Evolutionary conservation across 768 basidiomycete species (phyloP).

Genomic region (Xerocomus brunneocitrinus): DNA sequence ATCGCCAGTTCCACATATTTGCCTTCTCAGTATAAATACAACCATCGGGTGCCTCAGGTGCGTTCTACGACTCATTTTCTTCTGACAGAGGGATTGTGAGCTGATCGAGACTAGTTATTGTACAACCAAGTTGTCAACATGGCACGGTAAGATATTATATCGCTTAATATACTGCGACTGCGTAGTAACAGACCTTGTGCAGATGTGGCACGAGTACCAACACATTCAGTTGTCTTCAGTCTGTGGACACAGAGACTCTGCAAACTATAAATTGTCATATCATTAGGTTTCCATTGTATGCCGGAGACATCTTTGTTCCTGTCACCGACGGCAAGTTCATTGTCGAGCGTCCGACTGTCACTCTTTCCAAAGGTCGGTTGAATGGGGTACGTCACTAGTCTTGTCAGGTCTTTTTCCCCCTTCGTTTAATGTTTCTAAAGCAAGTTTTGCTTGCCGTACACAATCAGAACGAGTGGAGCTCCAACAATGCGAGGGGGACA

Average conservation of each 20-base stretch:
- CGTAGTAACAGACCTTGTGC: background rate
- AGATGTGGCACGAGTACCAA: conserved; percentile 34
- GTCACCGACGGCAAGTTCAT: conserved; percentile 35
- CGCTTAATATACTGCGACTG: conserved; percentile 5
- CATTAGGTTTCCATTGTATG: conserved; percentile 32
- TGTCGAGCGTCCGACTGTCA: too few relatives aligned
- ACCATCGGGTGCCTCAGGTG: conserved; percentile 30
- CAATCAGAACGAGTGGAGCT: conserved; percentile 33
- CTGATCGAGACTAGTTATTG: conserved; percentile 10
- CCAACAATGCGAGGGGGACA: conserved; percentile 26
- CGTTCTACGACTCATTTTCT: background rate
- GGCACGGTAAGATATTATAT: conserved; percentile 11
- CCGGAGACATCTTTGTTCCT: conserved; percentile 38
- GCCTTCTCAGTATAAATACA: conserved; percentile 33
- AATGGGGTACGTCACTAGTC: conserved; percentile 37
- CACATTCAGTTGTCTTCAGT: conserved; percentile 39
- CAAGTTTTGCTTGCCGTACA: conserved; percentile 20
- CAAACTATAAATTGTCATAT: conserved; percentile 33
- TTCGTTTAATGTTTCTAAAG: conserved; percentile 12
- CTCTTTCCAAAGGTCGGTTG: conserved; percentile 5
- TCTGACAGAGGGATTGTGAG: background rate
- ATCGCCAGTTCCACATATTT: conserved; percentile 32
- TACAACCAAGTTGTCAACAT: conserved; percentile 11
- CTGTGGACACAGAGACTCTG: conserved; percentile 28
- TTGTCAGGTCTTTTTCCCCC: background rate